Conservation (phyloP, 2,329 filamentous ascomycete genomes). For the Colletotrichum theobromicola region DNA sequence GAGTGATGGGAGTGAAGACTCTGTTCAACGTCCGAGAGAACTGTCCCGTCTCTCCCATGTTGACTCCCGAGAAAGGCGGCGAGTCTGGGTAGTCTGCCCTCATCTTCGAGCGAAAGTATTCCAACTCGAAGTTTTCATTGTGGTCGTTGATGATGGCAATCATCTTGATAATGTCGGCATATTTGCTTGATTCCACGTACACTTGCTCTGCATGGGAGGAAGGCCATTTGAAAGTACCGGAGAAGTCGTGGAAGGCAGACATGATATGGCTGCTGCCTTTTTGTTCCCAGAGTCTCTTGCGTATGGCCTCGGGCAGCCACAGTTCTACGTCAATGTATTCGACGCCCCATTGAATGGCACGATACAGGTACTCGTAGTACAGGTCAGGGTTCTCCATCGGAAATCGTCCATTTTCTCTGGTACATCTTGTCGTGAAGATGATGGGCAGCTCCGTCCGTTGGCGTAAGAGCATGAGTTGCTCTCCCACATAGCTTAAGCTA, state of each 20-base stretch:
- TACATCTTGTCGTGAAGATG: constrained; percentile 86
- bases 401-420: constrained; percentile 81
- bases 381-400: constrained; percentile 80
- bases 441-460: constrained; percentile 89
- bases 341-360: constrained; percentile 86
- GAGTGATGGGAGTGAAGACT: constrained; percentile 87
- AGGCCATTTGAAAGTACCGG: constrained; percentile 83
- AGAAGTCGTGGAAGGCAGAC: constrained; percentile 92
- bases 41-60: constrained; percentile 88
- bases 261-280: constrained; percentile 85
- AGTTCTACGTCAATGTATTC: constrained; percentile 91
- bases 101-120: constrained; percentile 84
- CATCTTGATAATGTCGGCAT: constrained; percentile 90
- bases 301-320: constrained; percentile 81
- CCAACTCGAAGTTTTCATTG: constrained; percentile 88
- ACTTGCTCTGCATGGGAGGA: constrained; percentile 73
- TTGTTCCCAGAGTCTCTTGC: constrained; percentile 68
- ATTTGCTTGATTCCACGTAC: constrained; percentile 73
- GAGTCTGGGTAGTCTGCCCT: constrained; percentile 70
- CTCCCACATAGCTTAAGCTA: constrained; percentile 82
- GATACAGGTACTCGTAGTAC: constrained; percentile 80
- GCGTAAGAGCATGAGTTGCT: constrained; percentile 83
- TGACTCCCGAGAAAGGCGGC: constrained; percentile 81
- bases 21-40: constrained; percentile 84
- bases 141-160: constrained; percentile 82